Evolutionary conservation across 352 stramenopile genomes (phyloP).

Genomic region (Blastocystis sp.): DNA sequence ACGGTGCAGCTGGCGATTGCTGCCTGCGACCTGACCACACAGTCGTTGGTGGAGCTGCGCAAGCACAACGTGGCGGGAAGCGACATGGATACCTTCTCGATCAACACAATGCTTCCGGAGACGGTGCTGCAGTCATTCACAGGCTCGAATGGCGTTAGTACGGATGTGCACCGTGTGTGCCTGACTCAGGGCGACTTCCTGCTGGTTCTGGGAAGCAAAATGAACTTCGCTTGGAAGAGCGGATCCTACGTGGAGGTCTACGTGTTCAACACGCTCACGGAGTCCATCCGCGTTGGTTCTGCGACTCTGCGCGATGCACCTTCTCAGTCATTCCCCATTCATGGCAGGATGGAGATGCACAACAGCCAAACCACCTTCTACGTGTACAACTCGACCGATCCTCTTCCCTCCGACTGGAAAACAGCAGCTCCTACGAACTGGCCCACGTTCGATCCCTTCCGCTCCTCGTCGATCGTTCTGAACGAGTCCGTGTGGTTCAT

Average conservation of each 20-base stretch:
- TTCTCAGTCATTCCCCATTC: neutral
- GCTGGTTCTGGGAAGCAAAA: neutral
- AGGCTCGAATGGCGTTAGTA: neutral
- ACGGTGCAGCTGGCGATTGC: neutral
- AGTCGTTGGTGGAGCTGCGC: slow-evolving; percentile 19
- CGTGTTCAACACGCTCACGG: neutral
- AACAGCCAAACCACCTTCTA: neutral
- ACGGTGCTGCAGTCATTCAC: neutral
- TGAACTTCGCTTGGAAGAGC: neutral
- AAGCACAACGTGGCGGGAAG: slow-evolving; percentile 33
- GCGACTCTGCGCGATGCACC: neutral
- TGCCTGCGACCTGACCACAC: neutral
- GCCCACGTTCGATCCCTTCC: neutral
- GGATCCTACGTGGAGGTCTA: slow-evolving; percentile 19
- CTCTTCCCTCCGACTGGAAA: neutral
- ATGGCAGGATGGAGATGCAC: neutral
- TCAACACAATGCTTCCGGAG: neutral
- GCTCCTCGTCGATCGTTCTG: neutral
- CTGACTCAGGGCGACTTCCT: neutral
- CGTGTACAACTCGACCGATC: neutral
- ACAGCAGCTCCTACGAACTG: neutral
- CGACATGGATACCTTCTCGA: neutral
- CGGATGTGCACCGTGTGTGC: neutral
- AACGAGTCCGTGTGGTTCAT: slow-evolving; percentile 39
- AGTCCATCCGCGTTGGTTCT: neutral